Percentiles rank a stretch among this genome's conserved stretches.
These are phyloP conservation scores for Carpinus viminea DNA, from an alignment of 306 rosid species.

Conservation along the genomic window DNA sequence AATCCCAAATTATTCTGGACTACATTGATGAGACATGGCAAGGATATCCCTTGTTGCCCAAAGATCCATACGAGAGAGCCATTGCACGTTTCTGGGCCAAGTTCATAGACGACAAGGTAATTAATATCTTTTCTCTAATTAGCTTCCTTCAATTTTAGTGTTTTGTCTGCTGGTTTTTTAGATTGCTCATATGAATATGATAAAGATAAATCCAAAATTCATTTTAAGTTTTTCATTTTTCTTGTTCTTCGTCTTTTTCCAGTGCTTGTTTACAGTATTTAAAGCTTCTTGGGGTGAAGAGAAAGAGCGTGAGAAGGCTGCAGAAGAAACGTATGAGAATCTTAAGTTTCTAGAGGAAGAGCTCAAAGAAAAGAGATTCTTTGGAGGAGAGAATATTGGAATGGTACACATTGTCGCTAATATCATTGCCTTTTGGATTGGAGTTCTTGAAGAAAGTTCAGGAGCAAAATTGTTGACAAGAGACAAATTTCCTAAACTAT, in stretches of 20 bases:
- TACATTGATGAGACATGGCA: constrained; percentile 24
- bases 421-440: constrained; percentile 30
- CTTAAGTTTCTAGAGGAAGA: constrained; percentile 29
- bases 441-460: constrained; percentile 18
- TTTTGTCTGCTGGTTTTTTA: too few relatives aligned
- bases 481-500: constrained; percentile 23
- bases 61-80: constrained; percentile 30
- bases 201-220: too few relatives aligned
- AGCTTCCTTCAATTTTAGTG: too few relatives aligned
- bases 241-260: neutral
- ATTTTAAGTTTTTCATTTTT: too few relatives aligned
- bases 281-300: constrained; percentile 7
- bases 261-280: neutral
- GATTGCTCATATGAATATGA: too few relatives aligned
- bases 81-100: constrained; percentile 43
- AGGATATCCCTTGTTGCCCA: too few relatives aligned
- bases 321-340: constrained; percentile 25
- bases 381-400: constrained; percentile 38
- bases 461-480: constrained; percentile 25
- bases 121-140: neutral
- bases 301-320: constrained; percentile 26
- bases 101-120: constrained; percentile 40
- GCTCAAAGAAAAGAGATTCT: constrained; percentile 34
- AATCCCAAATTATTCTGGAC: constrained; percentile 11
- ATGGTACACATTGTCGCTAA: constrained; percentile 31